Evolutionary conservation across 116 monocot species (phyloP).

Genomic region (Dioscorea cayenensis): DNA sequence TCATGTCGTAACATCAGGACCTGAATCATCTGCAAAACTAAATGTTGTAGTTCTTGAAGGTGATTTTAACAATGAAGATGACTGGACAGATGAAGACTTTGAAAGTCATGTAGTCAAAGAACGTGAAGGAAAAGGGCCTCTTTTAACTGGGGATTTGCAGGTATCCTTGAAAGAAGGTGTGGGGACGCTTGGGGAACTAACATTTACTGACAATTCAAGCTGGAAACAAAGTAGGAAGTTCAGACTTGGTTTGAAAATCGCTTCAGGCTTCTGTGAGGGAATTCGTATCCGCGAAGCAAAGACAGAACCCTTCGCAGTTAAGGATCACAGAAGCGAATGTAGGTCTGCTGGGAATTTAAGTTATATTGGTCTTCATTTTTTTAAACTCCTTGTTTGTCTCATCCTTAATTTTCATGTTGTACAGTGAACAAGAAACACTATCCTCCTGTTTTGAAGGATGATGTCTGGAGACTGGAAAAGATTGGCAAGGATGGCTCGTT

Average conservation of each 20-base stretch:
- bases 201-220: conserved; percentile 91
- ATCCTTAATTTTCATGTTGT: not conserved
- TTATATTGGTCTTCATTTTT: not conserved
- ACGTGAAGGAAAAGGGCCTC: conserved; percentile 90
- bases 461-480: conserved; percentile 95
- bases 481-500: conserved; percentile 97
- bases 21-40: conserved; percentile 75
- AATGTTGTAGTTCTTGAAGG: conserved; percentile 90
- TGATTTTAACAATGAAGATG: conserved; percentile 94
- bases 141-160: conserved; percentile 87
- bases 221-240: conserved; percentile 92
- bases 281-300: conserved; percentile 68
- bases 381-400: not conserved
- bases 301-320: conserved; percentile 77
- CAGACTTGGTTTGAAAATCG: conserved; percentile 62
- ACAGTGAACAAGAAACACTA: conserved; percentile 94
- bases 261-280: conserved; percentile 57
- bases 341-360: conserved; percentile 7
- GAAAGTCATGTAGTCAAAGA: conserved; percentile 83
- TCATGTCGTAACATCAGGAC: conserved; percentile 71
- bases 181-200: conserved; percentile 82
- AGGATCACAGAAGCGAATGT: conserved; percentile 86
- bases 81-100: conserved; percentile 83
- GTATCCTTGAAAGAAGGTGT: conserved; percentile 90
- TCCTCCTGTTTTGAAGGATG: conserved; percentile 76